Evolutionary conservation across 176 grass and related monocot species (phyloP).

Genomic region (Poa annua): DNA sequence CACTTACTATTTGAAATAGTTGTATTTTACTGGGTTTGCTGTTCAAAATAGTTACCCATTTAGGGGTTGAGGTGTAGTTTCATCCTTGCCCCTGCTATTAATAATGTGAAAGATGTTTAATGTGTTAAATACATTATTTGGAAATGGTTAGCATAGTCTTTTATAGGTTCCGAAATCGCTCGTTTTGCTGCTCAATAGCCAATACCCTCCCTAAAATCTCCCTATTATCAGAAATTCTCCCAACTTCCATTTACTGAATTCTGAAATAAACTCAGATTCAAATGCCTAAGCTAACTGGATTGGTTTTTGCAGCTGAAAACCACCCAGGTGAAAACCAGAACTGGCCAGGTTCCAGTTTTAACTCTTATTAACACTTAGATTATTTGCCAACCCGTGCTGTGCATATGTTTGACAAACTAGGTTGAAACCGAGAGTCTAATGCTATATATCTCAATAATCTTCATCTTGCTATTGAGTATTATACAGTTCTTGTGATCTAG

Average conservation of each 20-base stretch:
- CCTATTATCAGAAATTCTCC: neutral
- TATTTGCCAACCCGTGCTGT: neutral
- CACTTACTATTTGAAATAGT: neutral
- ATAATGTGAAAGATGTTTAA: neutral
- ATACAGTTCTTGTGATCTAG: slow-evolving; percentile 24
- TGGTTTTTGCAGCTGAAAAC: neutral
- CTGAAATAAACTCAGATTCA: slow-evolving; percentile 1
- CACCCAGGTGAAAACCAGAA: neutral
- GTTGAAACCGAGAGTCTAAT: slow-evolving; percentile 29
- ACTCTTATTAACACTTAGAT: slow-evolving; percentile 1
- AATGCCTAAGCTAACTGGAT: slow-evolving; percentile 12
- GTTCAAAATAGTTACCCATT: slow-evolving; percentile 22
- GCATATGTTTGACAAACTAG: neutral
- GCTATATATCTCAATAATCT: neutral
- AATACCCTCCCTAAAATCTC: neutral
- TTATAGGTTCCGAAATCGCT: neutral
- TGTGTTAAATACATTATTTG: slow-evolving; percentile 3
- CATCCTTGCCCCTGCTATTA: slow-evolving; percentile 25
- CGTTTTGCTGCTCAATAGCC: neutral
- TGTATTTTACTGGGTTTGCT: neutral
- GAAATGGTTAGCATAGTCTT: neutral
- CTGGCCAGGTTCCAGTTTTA: slow-evolving; percentile 1
- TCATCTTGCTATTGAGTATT: slow-evolving; percentile 26
- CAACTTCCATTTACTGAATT: slow-evolving; percentile 7
- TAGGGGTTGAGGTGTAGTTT: neutral